These are phyloP conservation scores for Mitragyna speciosa DNA, from an alignment of 257 asterid species.

Conservation along the genomic window DNA sequence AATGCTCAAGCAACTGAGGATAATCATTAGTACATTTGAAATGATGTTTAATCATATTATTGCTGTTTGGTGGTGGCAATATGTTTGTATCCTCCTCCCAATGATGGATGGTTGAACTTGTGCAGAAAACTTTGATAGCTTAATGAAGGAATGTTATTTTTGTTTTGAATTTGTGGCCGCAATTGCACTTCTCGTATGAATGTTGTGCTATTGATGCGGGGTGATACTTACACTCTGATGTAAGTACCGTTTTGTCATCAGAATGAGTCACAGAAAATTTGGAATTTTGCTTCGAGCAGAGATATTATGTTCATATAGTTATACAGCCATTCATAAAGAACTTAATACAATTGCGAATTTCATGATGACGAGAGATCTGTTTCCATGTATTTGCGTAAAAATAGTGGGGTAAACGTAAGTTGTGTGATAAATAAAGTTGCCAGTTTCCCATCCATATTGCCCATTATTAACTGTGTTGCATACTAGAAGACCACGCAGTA, in stretches of 20 bases:
- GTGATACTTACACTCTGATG: neutral
- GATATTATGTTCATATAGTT: too few relatives aligned
- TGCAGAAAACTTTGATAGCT: neutral
- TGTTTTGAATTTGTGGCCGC: neutral
- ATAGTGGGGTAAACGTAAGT: too few relatives aligned
- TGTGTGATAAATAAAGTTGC: neutral
- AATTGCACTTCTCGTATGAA: neutral
- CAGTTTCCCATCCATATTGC: neutral
- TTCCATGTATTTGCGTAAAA: too few relatives aligned
- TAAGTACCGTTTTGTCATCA: neutral
- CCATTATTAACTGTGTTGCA: too few relatives aligned
- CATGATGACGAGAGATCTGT: neutral
- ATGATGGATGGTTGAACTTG: neutral
- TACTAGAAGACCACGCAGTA: too few relatives aligned
- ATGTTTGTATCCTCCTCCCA: neutral
- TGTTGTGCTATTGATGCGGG: neutral
- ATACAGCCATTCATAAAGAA: too few relatives aligned
- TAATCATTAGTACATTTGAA: constrained; percentile 33
- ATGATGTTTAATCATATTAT: neutral
- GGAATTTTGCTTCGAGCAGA: neutral
- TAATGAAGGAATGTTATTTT: neutral
- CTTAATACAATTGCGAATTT: too few relatives aligned
- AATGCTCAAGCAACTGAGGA: constrained; percentile 46
- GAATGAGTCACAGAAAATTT: neutral
- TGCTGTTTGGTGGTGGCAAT: neutral